These are phyloP conservation scores for Thalassia testudinum DNA, from an alignment of 116 monocot species.

Conservation along the genomic window DNA sequence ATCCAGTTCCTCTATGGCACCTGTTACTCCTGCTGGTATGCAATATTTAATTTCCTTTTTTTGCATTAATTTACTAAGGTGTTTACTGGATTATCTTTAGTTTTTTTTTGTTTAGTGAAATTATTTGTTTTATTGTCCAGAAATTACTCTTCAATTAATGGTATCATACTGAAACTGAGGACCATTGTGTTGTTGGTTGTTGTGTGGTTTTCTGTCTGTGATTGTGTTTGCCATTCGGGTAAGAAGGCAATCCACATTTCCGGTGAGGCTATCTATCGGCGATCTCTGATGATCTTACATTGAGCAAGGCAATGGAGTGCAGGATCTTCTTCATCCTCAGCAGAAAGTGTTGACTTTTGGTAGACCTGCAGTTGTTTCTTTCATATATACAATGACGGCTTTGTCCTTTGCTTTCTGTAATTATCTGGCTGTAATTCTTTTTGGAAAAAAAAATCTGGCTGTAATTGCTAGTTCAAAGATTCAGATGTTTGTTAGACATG, in stretches of 20 bases:
- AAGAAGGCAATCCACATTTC: conserved; percentile 50
- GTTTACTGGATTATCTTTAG: neutral
- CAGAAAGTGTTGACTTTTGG: conserved; percentile 28
- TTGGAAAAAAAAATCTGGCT: too few species aligned
- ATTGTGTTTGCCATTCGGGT: conserved; percentile 35
- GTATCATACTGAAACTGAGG: conserved; percentile 35
- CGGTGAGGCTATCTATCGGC: conserved; percentile 39
- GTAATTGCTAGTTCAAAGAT: too few species aligned
- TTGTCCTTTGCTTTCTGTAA: too few species aligned
- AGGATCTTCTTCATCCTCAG: conserved; percentile 45
- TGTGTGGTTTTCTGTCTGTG: conserved; percentile 59
- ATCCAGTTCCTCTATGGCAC: neutral
- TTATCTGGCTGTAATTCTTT: too few species aligned
- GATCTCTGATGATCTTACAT: conserved; percentile 25
- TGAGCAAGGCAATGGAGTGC: conserved; percentile 24
- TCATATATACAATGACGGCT: too few species aligned
- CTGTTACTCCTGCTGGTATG: conserved; percentile 23
- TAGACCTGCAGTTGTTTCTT: conserved; percentile 17
- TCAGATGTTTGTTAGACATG: too few species aligned
- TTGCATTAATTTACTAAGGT: conserved; percentile 2
- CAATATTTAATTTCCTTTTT: conserved; percentile 2
- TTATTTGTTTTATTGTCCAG: conserved; percentile 4
- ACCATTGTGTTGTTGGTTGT: conserved; percentile 60
- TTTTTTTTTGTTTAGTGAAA: neutral
- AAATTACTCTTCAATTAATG: conserved; percentile 11